Evolutionary conservation across 495 filamentous ascomycete genomes (phyloP).

Genomic region (Pseudevernia furfuracea): DNA sequence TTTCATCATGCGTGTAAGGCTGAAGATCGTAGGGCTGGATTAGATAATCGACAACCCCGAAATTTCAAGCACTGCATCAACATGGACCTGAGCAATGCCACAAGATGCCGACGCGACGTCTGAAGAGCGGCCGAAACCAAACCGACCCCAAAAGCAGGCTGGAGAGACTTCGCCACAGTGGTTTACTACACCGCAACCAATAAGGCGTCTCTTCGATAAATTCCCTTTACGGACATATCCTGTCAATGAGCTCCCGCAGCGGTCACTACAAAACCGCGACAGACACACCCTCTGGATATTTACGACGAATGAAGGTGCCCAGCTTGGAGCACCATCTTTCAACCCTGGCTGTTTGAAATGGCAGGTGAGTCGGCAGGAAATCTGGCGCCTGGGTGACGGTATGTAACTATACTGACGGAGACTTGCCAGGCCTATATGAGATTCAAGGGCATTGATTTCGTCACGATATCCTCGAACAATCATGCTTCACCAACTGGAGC

Average conservation of each 20-base stretch:
- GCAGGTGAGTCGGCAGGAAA: constrained; percentile 55
- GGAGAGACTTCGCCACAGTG: constrained; percentile 26
- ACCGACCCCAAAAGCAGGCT: background rate
- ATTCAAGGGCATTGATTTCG: constrained; percentile 62
- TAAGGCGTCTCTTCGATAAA: constrained; percentile 74
- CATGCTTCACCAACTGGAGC: constrained; percentile 85
- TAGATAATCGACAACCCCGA: background rate
- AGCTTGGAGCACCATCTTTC: constrained; percentile 62
- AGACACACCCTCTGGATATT: constrained; percentile 71
- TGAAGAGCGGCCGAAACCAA: constrained; percentile 11
- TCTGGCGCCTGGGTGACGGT: constrained; percentile 4
- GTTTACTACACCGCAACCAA: constrained; percentile 63
- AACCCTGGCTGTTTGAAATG: constrained; percentile 94
- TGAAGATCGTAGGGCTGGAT: background rate
- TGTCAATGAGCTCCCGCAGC: constrained; percentile 66
- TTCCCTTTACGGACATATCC: constrained; percentile 75
- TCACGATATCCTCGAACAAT: constrained; percentile 70
- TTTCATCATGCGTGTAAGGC: background rate
- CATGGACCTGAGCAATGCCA: constrained; percentile 25
- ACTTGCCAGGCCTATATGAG: constrained; percentile 68
- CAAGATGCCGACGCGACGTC: constrained; percentile 18
- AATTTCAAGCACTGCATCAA: constrained; percentile 1
- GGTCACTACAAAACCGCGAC: constrained; percentile 42
- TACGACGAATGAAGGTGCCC: constrained; percentile 55
- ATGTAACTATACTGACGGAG: constrained; percentile 1